phyloP scores from a whole-genome alignment of 768 basidiomycete genomes.

The Lactarius quietus region DNA sequence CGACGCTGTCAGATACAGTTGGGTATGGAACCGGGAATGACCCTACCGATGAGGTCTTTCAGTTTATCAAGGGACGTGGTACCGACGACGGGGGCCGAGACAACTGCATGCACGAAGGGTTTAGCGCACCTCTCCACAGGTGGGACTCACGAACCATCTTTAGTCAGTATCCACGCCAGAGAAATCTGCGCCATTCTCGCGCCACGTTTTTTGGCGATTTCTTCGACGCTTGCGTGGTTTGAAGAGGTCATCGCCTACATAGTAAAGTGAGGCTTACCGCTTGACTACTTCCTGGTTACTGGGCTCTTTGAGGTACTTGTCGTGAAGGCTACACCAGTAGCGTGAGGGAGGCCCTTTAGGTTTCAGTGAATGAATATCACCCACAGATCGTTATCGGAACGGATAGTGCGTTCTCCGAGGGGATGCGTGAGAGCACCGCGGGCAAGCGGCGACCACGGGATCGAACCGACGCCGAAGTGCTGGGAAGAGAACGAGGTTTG shows the following conservation, averaged over 20 bases:
- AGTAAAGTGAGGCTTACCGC: conserved; percentile 11
- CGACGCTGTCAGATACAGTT: neutral
- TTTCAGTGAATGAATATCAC: conserved; percentile 23
- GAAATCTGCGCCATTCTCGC: conserved; percentile 40
- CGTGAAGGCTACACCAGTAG: conserved; percentile 8
- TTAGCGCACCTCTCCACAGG: neutral
- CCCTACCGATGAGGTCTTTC: conserved; percentile 33
- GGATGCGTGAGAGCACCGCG: conserved; percentile 31
- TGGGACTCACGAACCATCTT: conserved; percentile 28
- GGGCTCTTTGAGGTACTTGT: conserved; percentile 13
- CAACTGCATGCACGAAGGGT: conserved; percentile 1
- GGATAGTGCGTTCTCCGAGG: conserved; percentile 23
- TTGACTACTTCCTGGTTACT: conserved; percentile 14
- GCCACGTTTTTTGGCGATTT: conserved; percentile 37
- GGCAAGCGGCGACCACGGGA: conserved; percentile 41
- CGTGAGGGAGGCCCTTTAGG: conserved; percentile 5
- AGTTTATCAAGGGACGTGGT: conserved; percentile 34
- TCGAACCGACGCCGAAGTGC: conserved; percentile 38
- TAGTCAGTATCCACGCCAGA: conserved; percentile 35
- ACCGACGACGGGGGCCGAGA: conserved; percentile 39
- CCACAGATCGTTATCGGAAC: conserved; percentile 29
- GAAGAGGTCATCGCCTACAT: neutral
- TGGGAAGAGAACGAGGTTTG: conserved; percentile 5
- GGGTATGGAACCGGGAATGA: neutral
- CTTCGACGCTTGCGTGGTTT: conserved; percentile 30